Conservation (phyloP, 2,329 filamentous ascomycete genomes). For the Curvularia sp. region DNA sequence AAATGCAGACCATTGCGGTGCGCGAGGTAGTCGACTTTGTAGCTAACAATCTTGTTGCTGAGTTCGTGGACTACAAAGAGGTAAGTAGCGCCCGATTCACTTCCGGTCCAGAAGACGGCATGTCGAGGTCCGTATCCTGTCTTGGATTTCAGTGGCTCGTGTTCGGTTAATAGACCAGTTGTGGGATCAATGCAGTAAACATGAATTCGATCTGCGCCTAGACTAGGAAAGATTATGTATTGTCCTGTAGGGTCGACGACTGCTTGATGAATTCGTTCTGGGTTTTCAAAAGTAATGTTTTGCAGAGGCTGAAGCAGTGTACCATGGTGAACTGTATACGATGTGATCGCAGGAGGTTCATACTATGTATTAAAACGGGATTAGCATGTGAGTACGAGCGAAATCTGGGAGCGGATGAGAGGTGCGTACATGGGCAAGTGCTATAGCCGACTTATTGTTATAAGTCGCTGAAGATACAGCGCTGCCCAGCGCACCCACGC, state of each 20-base stretch:
- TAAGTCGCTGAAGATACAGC: slow-evolving; percentile 55
- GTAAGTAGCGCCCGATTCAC: slow-evolving; percentile 43
- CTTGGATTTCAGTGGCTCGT: slow-evolving; percentile 56
- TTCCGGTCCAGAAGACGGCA: slow-evolving; percentile 61
- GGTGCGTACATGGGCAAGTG: slow-evolving; percentile 36
- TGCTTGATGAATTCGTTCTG: slow-evolving; percentile 67
- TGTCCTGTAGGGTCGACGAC: slow-evolving; percentile 69
- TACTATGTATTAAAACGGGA: slow-evolving; percentile 45
- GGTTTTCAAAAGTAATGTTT: slow-evolving; percentile 51
- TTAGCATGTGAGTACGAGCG: not conserved
- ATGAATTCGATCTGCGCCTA: slow-evolving; percentile 69
- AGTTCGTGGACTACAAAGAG: slow-evolving; percentile 70
- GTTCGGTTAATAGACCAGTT: slow-evolving; percentile 54
- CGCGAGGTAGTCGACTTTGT: slow-evolving; percentile 61
- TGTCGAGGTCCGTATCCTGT: slow-evolving; percentile 71
- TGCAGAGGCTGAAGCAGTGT: slow-evolving; percentile 41
- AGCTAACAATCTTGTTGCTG: slow-evolving; percentile 64
- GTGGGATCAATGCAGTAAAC: slow-evolving; percentile 62
- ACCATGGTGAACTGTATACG: slow-evolving; percentile 33
- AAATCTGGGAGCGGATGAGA: not conserved
- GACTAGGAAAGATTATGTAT: slow-evolving; percentile 71
- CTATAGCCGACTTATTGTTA: slow-evolving; percentile 51
- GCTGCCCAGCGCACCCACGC: slow-evolving; percentile 46
- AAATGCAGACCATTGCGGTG: slow-evolving; percentile 53
- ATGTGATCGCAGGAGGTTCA: slow-evolving; percentile 48